A percentile compares a stretch with the other conserved stretches of the same genome.
Evolutionary conservation across 768 basidiomycete genomes (phyloP).

Genomic region (Psilocybe subaeruginosa): DNA sequence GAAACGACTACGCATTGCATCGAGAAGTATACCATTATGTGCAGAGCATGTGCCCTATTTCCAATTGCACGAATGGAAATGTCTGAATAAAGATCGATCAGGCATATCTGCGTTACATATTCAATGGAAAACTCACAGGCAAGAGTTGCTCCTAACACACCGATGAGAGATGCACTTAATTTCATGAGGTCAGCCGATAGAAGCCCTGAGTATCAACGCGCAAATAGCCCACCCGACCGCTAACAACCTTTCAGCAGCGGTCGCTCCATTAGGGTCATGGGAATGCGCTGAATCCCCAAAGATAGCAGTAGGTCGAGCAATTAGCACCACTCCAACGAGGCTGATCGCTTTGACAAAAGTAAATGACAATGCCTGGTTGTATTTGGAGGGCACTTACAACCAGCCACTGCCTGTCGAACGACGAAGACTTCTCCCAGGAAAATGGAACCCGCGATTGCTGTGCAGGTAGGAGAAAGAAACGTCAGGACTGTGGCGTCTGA

Average conservation of each 20-base stretch:
- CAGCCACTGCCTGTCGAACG: conserved; percentile 53
- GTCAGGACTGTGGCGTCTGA: conserved; percentile 78
- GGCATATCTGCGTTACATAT: not conserved
- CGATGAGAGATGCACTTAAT: conserved; percentile 57
- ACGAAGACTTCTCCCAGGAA: conserved; percentile 59
- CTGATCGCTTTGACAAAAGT: conserved; percentile 49
- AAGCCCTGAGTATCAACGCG: too few species aligned
- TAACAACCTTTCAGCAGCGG: conserved; percentile 44
- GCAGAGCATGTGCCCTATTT: conserved; percentile 71
- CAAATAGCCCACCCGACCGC: conserved; percentile 32
- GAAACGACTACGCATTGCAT: conserved; percentile 49
- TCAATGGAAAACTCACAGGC: conserved; percentile 56
- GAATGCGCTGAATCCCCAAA: conserved; percentile 49
- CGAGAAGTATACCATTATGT: conserved; percentile 69
- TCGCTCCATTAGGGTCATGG: not conserved
- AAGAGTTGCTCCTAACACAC: conserved; percentile 65
- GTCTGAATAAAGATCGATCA: conserved; percentile 24
- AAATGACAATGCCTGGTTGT: not conserved
- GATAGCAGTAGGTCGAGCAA: conserved; percentile 75
- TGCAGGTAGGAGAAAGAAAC: conserved; percentile 71
- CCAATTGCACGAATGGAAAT: conserved; percentile 65
- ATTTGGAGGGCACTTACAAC: conserved; percentile 30
- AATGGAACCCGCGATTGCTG: conserved; percentile 62
- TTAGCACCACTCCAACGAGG: conserved; percentile 76
- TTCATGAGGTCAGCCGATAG: not conserved